Base-by-base conservation (phyloP, 345 rosid genomes). In the Populus nigra region DNA sequence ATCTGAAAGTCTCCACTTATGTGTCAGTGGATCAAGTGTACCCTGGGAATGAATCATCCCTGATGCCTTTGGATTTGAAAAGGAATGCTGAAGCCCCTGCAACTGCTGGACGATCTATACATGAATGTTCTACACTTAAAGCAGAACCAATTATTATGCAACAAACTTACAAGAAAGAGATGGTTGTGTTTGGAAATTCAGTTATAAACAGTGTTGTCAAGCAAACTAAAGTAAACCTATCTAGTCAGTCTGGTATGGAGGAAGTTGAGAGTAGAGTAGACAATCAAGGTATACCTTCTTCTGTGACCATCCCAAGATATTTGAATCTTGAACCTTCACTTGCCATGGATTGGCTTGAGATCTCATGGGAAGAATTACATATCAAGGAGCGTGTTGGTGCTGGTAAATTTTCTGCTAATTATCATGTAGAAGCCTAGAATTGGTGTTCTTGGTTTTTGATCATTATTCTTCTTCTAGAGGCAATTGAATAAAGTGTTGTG, bases 341-440 rank as follows among this genome's bases (percentile, higher is more conserved):
- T 69, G 99, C 97, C 81, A 88, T 94, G 86, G 99, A 95, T 78
- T 95, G 99, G 99, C 93, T 93, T 23, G 98, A 95, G 90, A 88
- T 95, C 61, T 79, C 94, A 68, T 92, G 99, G 99, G 92, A 90
- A 71, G 99, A 95, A 68, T 80, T 95, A 66, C 98, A 84, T 85
- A 86, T 95, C 71, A 95, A 93, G 87, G 98, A 95, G 87, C 96
- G 92, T 27, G 87, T 95, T 75, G 99, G 99, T 23, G 99, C 99
- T 72, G 99, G 99, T 94, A 89, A 69, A 69, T 78, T 23, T 66
- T 83, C 77, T 39, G 73, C 61, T 49, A 75, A 74, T 72, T 59
- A 63, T 27, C 47, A 47, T 33, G 1, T 33, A 7, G 16, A 62
- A 62, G 35, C 17, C 33, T 27, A 62, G 33, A 27, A 12, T 57